Conservation (phyloP, 495 filamentous ascomycete species). For the Neurospora sp. region DNA sequence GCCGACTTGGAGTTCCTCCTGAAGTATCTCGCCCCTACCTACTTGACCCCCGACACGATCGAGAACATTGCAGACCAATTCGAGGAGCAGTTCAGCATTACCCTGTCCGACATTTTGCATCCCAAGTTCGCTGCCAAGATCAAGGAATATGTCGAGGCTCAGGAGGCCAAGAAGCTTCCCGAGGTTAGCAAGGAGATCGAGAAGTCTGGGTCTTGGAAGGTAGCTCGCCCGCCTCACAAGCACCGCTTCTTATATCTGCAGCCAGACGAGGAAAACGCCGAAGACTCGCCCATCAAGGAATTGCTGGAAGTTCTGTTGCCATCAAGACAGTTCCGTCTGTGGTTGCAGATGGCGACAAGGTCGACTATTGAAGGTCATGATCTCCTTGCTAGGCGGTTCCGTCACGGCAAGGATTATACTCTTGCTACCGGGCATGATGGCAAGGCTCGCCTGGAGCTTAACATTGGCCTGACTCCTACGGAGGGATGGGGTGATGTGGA, state of each 20-base stretch:
- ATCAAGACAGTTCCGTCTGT: constrained; percentile 78
- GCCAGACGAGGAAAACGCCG: constrained; percentile 12
- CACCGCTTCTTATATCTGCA: constrained; percentile 83
- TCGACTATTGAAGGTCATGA: constrained; percentile 55
- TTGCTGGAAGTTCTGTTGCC: constrained; percentile 71
- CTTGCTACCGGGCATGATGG: constrained; percentile 77
- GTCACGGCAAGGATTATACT: constrained; percentile 81
- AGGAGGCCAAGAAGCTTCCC: constrained; percentile 43
- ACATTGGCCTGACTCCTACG: constrained; percentile 72
- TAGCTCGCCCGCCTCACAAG: constrained; percentile 87
- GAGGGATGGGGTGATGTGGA: constrained; percentile 70
- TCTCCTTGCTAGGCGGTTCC: constrained; percentile 71
- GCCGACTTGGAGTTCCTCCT: constrained; percentile 77
- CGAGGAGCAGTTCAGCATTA: constrained; percentile 69
- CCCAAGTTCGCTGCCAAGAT: constrained; percentile 63
- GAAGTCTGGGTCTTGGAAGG: constrained; percentile 49
- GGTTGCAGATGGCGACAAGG: constrained; percentile 73
- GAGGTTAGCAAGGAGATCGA: constrained; percentile 48
- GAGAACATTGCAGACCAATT: constrained; percentile 73
- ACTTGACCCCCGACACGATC: constrained; percentile 88
- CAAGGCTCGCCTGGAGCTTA: constrained; percentile 76
- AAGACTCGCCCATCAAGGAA: constrained; percentile 55
- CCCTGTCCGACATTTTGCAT: constrained; percentile 64
- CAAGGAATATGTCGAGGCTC: constrained; percentile 53
- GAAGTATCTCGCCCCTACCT: constrained; percentile 78